Base-by-base conservation (phyloP, 2,329 filamentous ascomycete genomes). In the Phialophora expanda region DNA sequence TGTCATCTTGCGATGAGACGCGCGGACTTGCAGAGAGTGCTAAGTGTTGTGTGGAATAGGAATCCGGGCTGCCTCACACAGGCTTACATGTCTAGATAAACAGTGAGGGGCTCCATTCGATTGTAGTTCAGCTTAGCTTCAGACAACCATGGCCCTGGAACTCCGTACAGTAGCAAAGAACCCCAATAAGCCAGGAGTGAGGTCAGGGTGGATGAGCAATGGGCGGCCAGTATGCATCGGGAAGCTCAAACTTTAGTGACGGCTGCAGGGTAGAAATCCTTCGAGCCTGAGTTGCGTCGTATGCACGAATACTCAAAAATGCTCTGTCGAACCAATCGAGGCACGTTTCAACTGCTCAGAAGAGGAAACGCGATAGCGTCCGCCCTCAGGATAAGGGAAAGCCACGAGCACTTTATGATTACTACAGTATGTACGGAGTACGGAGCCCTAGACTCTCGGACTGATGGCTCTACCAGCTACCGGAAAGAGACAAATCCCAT, bases 1-100 rank as follows among this genome's bases (percentile, higher is more conserved):
- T 53, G 41, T 59, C 66, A 68, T 68, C 50, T 61, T 65, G 62
- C 46, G 60, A 48, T 28, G 14, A 14, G 5, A 53, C 24, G 30
- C 9, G 51, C 28, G 34, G 51, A 6, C 28, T 34, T 32, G 56
- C 4, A 20, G 54, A 12, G 32, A 34, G 46, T 48, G 48, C 46
- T 34, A 54, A 54, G 30, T n/a, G 20, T 57, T 22, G 24, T 20
- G 32, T 41, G 24, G 62, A 53, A 54, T 4, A 55, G 9, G 14
- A 30, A 55, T 28, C 53, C n/a, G 24, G 28, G 11, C 24, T 34
- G 3, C 24, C 24, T 24, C 24, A 3, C 3, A 30, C 48, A 22
- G 8, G 48, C 48, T 22, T 17, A 51, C 20, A 51, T 20, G 12
- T 24, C 9, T 22, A 22, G 48, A 22, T 3, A 17, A 55, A 34